Conservation (phyloP, 768 basidiomycete genomes). For the Boletus tylopilopsis region DNA sequence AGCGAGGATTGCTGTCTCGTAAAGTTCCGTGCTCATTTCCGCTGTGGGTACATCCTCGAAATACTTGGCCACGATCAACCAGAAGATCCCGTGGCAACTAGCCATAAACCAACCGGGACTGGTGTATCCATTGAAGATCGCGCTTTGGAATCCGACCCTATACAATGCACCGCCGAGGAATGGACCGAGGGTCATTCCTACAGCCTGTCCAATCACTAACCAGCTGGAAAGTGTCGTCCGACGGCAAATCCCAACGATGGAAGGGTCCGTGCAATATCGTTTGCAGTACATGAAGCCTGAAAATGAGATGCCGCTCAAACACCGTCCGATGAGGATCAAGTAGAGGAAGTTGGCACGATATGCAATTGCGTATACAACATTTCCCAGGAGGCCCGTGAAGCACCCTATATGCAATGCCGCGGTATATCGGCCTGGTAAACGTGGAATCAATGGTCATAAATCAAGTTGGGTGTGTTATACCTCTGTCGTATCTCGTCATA, state of each 20-base stretch:
- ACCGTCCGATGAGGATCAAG: slow-evolving; percentile 68
- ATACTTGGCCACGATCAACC: slow-evolving; percentile 34
- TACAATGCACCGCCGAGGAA: slow-evolving; percentile 61
- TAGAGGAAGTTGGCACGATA: slow-evolving; percentile 59
- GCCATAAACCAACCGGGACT: slow-evolving; percentile 64
- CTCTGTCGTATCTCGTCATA: slow-evolving; percentile 52
- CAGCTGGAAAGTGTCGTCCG: slow-evolving; percentile 60
- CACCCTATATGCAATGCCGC: slow-evolving; percentile 55
- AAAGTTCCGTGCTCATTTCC: slow-evolving; percentile 10
- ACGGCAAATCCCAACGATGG: slow-evolving; percentile 59
- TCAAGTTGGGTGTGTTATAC: slow-evolving; percentile 21
- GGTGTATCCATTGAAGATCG: slow-evolving; percentile 63
- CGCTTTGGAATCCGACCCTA: slow-evolving; percentile 53
- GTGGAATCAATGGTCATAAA: slow-evolving; percentile 46
- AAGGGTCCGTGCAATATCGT: slow-evolving; percentile 64
- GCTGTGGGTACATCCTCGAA: slow-evolving; percentile 39
- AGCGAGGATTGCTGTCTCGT: background rate
- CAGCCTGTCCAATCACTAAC: slow-evolving; percentile 57
- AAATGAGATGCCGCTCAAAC: slow-evolving; percentile 58
- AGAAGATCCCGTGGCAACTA: slow-evolving; percentile 50
- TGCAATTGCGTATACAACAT: slow-evolving; percentile 58
- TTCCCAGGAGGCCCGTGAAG: slow-evolving; percentile 48
- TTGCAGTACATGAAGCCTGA: slow-evolving; percentile 40
- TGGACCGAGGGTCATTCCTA: slow-evolving; percentile 61
- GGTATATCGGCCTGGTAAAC: slow-evolving; percentile 51